These are phyloP conservation scores for Phytopythium cucurbitacearum DNA, from an alignment of 352 stramenopile species.

Conservation along the genomic window DNA sequence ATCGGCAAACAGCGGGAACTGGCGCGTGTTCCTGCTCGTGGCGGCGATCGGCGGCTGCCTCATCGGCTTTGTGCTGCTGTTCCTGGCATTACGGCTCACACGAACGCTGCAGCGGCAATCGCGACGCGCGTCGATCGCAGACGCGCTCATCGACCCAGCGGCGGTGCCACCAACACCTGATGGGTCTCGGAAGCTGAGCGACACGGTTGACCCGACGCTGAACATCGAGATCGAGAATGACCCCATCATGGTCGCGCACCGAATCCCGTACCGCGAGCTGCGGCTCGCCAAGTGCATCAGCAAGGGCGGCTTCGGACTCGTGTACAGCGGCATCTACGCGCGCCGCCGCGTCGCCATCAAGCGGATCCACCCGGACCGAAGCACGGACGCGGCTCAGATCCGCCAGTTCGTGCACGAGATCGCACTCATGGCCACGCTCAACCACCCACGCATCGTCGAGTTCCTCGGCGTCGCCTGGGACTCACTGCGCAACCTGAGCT, in stretches of 20 bases:
- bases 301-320: constrained; percentile 39
- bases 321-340: constrained; percentile 32
- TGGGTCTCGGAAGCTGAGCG: constrained; percentile 25
- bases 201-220: constrained; percentile 31
- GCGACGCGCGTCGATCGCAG: background rate
- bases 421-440: constrained; percentile 48
- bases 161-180: constrained; percentile 14
- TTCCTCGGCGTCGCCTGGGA: constrained; percentile 73
- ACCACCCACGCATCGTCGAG: constrained; percentile 63
- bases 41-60: constrained; percentile 29
- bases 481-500: constrained; percentile 40
- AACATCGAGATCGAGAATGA: constrained; percentile 30
- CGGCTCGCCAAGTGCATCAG: constrained; percentile 31
- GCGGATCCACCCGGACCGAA: constrained; percentile 31
- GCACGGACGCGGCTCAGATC: constrained; percentile 27
- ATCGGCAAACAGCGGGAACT: constrained; percentile 14
- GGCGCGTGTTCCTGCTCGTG: constrained; percentile 25
- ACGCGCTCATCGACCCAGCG: constrained; percentile 7
- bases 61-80: constrained; percentile 31
- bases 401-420: constrained; percentile 51
- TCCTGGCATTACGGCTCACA: constrained; percentile 10
- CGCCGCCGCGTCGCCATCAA: constrained; percentile 37
- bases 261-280: constrained; percentile 34
- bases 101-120: background rate
- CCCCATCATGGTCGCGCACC: constrained; percentile 27